Conservation (phyloP, 1,284 basidiomycete species). For the Cystobasidiaceae sp. region DNA sequence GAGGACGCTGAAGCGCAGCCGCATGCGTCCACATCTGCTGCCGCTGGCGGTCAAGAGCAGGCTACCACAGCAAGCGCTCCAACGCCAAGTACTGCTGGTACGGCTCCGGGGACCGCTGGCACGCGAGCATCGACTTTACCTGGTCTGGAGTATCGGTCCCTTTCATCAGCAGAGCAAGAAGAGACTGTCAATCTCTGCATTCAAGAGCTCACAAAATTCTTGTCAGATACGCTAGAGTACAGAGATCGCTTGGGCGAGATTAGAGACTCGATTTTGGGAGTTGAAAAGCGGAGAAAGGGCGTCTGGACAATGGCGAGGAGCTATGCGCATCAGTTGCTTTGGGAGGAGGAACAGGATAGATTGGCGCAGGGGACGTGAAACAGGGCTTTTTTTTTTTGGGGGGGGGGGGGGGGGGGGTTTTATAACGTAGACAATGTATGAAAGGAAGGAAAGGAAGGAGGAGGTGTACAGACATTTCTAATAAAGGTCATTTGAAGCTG, state of each 20-base stretch:
- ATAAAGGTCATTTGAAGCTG: too few species aligned
- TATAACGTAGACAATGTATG: too few species aligned
- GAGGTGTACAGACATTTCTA: too few species aligned
- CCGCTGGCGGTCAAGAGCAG: neutral
- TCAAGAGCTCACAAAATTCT: constrained; percentile 40
- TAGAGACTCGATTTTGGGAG: constrained; percentile 40
- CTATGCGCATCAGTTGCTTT: constrained; percentile 27
- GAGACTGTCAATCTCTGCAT: constrained; percentile 19
- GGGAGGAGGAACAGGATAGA: constrained; percentile 31
- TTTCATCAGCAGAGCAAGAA: constrained; percentile 21
- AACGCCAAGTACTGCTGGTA: too few species aligned
- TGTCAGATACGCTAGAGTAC: constrained; percentile 42
- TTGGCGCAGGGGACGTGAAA: constrained; percentile 15
- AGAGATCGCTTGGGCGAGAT: constrained; percentile 40
- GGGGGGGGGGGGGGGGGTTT: too few species aligned
- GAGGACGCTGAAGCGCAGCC: too few species aligned
- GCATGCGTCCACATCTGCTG: too few species aligned
- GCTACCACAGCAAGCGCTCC: neutral
- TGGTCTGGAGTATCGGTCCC: neutral
- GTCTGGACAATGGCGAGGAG: constrained; percentile 34
- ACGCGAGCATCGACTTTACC: neutral
- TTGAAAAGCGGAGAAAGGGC: constrained; percentile 42
- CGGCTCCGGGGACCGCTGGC: neutral
- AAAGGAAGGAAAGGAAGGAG: too few species aligned
- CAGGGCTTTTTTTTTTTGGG: too few species aligned